Percentiles rank a stretch among this genome's conserved stretches.
These are phyloP conservation scores for Spathaspora sp. DNA, from an alignment of 805 yeast genomes.

Conservation along the genomic window DNA sequence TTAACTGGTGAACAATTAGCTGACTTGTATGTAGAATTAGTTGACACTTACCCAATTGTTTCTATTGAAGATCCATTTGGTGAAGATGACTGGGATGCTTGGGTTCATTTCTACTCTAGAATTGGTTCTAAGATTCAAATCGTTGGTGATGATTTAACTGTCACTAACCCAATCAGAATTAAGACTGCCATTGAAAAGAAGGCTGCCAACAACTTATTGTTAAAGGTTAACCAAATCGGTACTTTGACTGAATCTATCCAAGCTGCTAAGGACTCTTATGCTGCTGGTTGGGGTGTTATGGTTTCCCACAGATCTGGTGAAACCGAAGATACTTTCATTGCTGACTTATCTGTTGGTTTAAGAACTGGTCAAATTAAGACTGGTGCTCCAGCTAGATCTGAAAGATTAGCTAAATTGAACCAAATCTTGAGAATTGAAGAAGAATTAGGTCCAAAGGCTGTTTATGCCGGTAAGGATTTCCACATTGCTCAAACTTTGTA, in stretches of 20 bases:
- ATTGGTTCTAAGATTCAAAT: constrained; percentile 74
- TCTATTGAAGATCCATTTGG: constrained; percentile 99
- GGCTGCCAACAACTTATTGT: constrained; percentile 89
- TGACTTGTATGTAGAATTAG: constrained; percentile 72
- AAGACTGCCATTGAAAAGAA: constrained; percentile 94
- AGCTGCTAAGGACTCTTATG: constrained; percentile 93
- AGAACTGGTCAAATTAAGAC: constrained; percentile 99
- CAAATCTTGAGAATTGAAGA: constrained; percentile 98
- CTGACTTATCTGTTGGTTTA: constrained; percentile 96
- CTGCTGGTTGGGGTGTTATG: constrained; percentile 99
- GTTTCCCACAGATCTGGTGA: constrained; percentile 99
- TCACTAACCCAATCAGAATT: constrained; percentile 95
- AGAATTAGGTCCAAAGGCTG: constrained; percentile 95
- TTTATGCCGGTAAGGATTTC: constrained; percentile 93
- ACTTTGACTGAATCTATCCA: constrained; percentile 91
- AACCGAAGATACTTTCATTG: constrained; percentile 98
- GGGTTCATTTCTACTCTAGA: constrained; percentile 79
- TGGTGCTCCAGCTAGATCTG: constrained; percentile 99
- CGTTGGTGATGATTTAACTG: constrained; percentile 98
- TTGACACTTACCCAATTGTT: constrained; percentile 93
- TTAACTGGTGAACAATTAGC: constrained; percentile 86
- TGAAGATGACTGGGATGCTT: constrained; percentile 99
- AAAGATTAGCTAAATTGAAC: constrained; percentile 98
- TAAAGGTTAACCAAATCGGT: constrained; percentile 99
- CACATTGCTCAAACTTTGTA: constrained; percentile 48